Evolutionary conservation across 352 stramenopile genomes (phyloP), one percentile per base, ranked within the genome.

Genomic region (Saprolegnia diclina): DNA sequence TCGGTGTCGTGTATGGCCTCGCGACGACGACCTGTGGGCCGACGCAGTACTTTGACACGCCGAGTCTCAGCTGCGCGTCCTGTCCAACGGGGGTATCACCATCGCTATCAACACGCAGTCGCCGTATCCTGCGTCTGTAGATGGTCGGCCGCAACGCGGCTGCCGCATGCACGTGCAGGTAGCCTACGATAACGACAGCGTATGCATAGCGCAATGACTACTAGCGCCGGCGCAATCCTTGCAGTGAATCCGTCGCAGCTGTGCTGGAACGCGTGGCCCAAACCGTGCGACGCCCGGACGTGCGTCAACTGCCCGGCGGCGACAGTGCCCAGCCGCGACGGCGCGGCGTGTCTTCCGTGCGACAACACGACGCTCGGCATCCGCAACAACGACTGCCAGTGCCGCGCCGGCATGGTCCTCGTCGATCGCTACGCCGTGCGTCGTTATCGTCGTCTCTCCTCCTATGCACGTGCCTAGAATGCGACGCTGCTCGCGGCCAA

Each of bases 191-290:
- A n/a, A 14, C 42, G 11, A n/a, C 13, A 14, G 42, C 18, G 42
- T 4, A 2, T 48, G 42, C 18, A 48, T 3, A 48, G 3, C n/a
- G 3, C 18, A 48, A 10, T 48, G 18, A 7, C 42, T 10, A 48
- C 42, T 48, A 48, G 42, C 42, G 42, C 42, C 13, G 42, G 42
- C 42, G 11, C 42, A 7, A n/a, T 48, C 13, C 13, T n/a, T 1
- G 2, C 13, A 11, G 13, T 10, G 13, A n/a, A 10, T n/a, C 18
- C 11, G 13, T n/a, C 11, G 11, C 42, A 48, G 42, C 11, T 48
- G 42, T 92, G 84, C 38, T 74, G 78, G 24, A 78, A 82, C 10
- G 85, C 76, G 11, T 92, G 84, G 84, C 84, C 84, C 10, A 79
- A 74, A 4, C 81, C 84, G 1, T 90, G 84, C 64, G 88, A 74